Conservation (phyloP, 2,329 filamentous ascomycete species). For the Fusarium proliferatum region DNA sequence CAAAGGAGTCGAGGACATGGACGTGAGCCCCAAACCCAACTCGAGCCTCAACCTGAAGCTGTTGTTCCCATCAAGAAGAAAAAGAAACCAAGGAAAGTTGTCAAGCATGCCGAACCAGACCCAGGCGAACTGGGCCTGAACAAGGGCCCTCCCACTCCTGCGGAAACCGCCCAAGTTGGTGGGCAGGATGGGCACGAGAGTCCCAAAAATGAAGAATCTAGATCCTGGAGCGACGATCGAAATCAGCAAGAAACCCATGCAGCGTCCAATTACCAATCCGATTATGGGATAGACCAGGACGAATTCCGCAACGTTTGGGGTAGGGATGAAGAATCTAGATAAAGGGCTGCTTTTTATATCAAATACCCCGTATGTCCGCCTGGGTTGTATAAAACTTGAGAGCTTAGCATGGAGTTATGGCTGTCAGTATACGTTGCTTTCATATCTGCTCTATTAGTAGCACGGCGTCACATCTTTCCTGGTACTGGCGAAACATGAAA, state of each 20-base stretch:
- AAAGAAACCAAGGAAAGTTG: conserved; percentile 51
- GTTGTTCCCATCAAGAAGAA: conserved; percentile 54
- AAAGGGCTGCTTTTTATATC: conserved; percentile 24
- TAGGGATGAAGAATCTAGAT: conserved; percentile 41
- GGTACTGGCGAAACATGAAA: not conserved
- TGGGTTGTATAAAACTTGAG: conserved; percentile 8
- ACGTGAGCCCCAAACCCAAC: conserved; percentile 24
- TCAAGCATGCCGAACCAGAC: conserved; percentile 51
- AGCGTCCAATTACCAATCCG: conserved; percentile 42
- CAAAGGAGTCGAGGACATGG: conserved; percentile 28
- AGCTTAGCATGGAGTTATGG: conserved; percentile 46
- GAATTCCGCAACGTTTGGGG: conserved; percentile 62
- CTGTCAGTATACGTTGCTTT: conserved; percentile 31
- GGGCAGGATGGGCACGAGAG: conserved; percentile 38
- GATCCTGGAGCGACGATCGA: conserved; percentile 4
- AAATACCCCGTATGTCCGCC: conserved; percentile 33
- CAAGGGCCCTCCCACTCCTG: conserved; percentile 37
- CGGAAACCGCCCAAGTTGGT: conserved; percentile 17
- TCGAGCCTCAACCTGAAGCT: conserved; percentile 40
- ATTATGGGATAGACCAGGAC: conserved; percentile 50
- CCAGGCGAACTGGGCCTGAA: conserved; percentile 42
- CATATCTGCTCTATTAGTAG: conserved; percentile 36
- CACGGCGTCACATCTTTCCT: not conserved
- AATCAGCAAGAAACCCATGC: conserved; percentile 26
- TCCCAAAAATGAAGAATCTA: conserved; percentile 36